Conservation (phyloP, 2,329 filamentous ascomycete genomes). For the Epichloe brachyelytri region DNA sequence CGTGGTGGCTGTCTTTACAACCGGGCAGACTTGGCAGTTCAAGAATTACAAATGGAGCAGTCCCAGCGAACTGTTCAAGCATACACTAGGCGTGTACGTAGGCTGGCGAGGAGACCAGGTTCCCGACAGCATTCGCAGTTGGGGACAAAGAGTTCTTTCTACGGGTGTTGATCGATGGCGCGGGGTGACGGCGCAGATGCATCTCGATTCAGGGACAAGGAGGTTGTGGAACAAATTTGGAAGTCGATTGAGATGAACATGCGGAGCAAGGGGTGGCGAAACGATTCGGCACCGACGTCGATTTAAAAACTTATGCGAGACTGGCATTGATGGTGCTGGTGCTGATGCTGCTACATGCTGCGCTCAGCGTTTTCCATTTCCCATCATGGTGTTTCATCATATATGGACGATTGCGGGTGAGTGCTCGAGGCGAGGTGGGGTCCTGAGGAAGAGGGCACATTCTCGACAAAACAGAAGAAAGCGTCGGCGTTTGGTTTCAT, state of each 20-base stretch:
- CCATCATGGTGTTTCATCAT: too few species aligned
- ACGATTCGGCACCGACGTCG: slow-evolving; percentile 50
- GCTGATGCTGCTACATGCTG: too few species aligned
- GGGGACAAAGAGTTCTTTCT: slow-evolving; percentile 73
- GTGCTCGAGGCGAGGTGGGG: not conserved
- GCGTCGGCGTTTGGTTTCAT: slow-evolving; percentile 4
- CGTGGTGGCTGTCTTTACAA: slow-evolving; percentile 93
- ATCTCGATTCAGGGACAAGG: slow-evolving; percentile 70
- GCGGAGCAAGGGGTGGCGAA: slow-evolving; percentile 71
- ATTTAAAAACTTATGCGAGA: slow-evolving; percentile 23
- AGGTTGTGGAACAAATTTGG: slow-evolving; percentile 91
- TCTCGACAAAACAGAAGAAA: not conserved
- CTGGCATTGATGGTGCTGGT: not conserved
- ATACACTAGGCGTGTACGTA: slow-evolving; percentile 77
- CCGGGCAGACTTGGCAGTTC: slow-evolving; percentile 96
- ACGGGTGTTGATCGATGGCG: slow-evolving; percentile 79
- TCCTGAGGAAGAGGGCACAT: not conserved
- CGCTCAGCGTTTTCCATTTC: too few species aligned
- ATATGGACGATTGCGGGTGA: not conserved
- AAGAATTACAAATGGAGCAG: slow-evolving; percentile 95
- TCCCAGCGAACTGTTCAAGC: slow-evolving; percentile 76
- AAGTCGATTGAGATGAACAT: slow-evolving; percentile 77
- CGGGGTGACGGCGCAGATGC: slow-evolving; percentile 36
- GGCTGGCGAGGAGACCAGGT: slow-evolving; percentile 79
- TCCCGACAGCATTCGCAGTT: slow-evolving; percentile 65